These are phyloP conservation scores for Phytopythium kandeliae DNA, from an alignment of 352 stramenopile genomes.

Conservation along the genomic window DNA sequence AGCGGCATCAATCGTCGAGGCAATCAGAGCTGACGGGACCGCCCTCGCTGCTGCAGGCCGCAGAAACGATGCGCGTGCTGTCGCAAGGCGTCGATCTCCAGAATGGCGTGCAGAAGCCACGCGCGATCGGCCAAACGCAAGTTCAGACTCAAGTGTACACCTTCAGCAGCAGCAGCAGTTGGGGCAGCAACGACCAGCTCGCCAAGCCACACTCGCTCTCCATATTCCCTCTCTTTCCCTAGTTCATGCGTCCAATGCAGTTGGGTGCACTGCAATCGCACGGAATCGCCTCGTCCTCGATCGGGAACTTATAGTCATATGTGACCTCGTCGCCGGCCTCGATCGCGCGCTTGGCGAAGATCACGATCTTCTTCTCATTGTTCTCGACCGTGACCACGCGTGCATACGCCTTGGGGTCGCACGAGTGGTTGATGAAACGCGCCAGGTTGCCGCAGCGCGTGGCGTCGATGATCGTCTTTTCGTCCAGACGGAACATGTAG, in stretches of 20 bases:
- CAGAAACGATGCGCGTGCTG: too few species aligned
- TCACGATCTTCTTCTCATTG: slow-evolving; percentile 95
- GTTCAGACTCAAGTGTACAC: too few species aligned
- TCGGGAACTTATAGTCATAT: slow-evolving; percentile 97
- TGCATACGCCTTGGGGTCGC: slow-evolving; percentile 92
- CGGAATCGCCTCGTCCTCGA: slow-evolving; percentile 92
- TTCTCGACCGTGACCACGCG: slow-evolving; percentile 82
- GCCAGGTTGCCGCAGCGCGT: slow-evolving; percentile 91
- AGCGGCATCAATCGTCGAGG: too few species aligned
- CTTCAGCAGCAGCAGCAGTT: too few species aligned
- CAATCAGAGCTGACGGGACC: too few species aligned
- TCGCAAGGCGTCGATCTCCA: too few species aligned
- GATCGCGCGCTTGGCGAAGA: slow-evolving; percentile 92
- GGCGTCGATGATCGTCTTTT: slow-evolving; percentile 93
- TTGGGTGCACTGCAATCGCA: slow-evolving; percentile 93
- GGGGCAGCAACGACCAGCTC: too few species aligned
- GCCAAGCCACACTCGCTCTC: too few species aligned
- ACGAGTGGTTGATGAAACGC: slow-evolving; percentile 97
- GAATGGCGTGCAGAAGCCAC: too few species aligned
- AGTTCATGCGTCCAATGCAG: slow-evolving; percentile 95
- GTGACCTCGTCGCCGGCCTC: slow-evolving; percentile 92
- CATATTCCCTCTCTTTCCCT: slow-evolving; percentile 9
- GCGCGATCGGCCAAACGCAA: too few species aligned
- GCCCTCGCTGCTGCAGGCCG: too few species aligned
- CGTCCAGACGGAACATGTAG: slow-evolving; percentile 98